Percentiles rank a stretch among this genome's conserved stretches.
Conservation (phyloP, 164 flowering plant genomes). For the Protea cynaroides region DNA sequence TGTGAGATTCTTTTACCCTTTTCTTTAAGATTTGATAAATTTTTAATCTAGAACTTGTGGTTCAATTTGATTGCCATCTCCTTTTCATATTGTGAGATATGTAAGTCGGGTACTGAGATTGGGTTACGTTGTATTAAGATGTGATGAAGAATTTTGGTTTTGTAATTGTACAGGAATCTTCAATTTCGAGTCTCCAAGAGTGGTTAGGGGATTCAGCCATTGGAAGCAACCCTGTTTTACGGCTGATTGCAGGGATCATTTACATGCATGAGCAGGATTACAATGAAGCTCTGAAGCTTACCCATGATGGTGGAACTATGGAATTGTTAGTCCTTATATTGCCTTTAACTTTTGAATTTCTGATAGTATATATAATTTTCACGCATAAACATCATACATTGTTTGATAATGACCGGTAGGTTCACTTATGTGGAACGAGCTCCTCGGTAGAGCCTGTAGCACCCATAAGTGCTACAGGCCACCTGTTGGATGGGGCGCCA, state of each 20-base stretch:
- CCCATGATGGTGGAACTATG: conserved; percentile 90
- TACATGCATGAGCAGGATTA: conserved; percentile 91
- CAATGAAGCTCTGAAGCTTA: conserved; percentile 87
- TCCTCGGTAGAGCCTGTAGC: too few species aligned
- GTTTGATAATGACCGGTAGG: too few species aligned
- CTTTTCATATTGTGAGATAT: conserved; percentile 3
- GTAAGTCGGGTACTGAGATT: not conserved
- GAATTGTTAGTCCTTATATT: conserved; percentile 58
- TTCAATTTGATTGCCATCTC: not conserved
- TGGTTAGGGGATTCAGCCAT: conserved; percentile 86
- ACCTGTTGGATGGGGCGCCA: too few species aligned
- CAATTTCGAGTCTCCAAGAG: conserved; percentile 68
- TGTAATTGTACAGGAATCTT: conserved; percentile 41
- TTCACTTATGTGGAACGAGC: too few species aligned
- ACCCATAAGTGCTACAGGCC: too few species aligned
- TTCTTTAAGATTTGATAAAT: not conserved
- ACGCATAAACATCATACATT: too few species aligned
- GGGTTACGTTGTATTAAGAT: not conserved
- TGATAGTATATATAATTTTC: not conserved
- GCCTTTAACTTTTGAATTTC: too few species aligned
- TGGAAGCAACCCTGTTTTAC: conserved; percentile 62
- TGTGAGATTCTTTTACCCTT: not conserved
- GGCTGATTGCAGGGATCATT: conserved; percentile 78
- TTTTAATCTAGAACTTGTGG: not conserved
- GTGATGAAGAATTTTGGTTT: conserved; percentile 4